These are phyloP conservation scores for Coemansia sp. DNA, from an alignment of 192 early-diverging fungal species.

Conservation along the genomic window DNA sequence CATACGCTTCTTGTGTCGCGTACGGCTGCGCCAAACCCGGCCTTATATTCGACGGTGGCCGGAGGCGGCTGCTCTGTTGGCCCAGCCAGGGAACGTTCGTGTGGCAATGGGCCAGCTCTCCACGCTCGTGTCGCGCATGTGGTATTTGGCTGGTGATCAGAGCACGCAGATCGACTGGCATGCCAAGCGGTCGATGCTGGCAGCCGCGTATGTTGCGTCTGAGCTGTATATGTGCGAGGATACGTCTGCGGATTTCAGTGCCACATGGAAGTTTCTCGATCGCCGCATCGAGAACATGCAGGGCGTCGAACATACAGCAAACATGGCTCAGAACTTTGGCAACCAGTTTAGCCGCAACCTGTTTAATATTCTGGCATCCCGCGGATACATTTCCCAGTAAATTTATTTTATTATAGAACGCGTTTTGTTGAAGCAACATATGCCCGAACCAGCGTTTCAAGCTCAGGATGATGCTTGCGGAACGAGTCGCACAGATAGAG, in stretches of 20 bases:
- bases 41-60: conserved; percentile 78
- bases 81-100: conserved; percentile 73
- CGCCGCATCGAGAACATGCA: conserved; percentile 72
- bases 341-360: conserved; percentile 48
- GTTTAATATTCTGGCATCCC: conserved; percentile 46
- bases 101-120: conserved; percentile 67
- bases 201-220: conserved; percentile 80
- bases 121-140: conserved; percentile 80
- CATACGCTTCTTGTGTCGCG: conserved; percentile 61
- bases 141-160: conserved; percentile 82
- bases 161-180: conserved; percentile 88
- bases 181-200: conserved; percentile 74
- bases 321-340: conserved; percentile 15
- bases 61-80: conserved; percentile 72
- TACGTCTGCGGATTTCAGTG: conserved; percentile 65
- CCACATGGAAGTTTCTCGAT: conserved; percentile 79
- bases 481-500: conserved; percentile 64
- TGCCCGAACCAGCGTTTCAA: conserved; percentile 55
- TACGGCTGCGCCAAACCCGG: conserved; percentile 67
- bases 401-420: no score
- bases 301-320: conserved; percentile 52
- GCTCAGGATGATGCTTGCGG: conserved; percentile 53
- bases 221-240: conserved; percentile 95
- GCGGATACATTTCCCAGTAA: conserved; percentile 28
- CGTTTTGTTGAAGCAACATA: background rate